Evolutionary conservation across 768 basidiomycete genomes (phyloP).

Genomic region (Rossbeevera mucosa): DNA sequence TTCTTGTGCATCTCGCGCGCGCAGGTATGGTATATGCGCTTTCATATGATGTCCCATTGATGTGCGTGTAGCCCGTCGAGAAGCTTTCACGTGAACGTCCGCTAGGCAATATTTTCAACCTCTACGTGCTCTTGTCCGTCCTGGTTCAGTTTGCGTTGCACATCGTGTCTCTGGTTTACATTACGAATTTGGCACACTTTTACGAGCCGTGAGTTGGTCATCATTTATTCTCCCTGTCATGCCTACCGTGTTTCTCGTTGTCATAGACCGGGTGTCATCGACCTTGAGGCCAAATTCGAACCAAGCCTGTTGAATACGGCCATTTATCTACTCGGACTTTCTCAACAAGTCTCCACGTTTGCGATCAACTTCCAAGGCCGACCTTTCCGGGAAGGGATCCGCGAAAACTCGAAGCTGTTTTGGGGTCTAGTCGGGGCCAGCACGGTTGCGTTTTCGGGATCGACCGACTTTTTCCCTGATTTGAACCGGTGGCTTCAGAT

Average conservation of each 20-base stretch:
- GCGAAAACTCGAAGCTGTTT: slow-evolving; percentile 90
- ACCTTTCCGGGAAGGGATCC: slow-evolving; percentile 96
- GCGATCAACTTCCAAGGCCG: slow-evolving; percentile 99
- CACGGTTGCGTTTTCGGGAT: slow-evolving; percentile 87
- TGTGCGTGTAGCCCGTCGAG: slow-evolving; percentile 85
- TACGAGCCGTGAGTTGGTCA: slow-evolving; percentile 65
- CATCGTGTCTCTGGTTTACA: slow-evolving; percentile 86
- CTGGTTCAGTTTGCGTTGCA: slow-evolving; percentile 92
- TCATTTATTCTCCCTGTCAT: not conserved
- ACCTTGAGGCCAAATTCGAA: slow-evolving; percentile 95
- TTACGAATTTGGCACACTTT: slow-evolving; percentile 77
- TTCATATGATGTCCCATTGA: not conserved
- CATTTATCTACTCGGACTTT: slow-evolving; percentile 91
- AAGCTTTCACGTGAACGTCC: slow-evolving; percentile 92
- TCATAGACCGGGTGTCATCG: slow-evolving; percentile 65
- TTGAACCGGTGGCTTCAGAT: slow-evolving; percentile 95
- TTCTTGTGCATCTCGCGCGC: slow-evolving; percentile 98
- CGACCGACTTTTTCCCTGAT: slow-evolving; percentile 94
- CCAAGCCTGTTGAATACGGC: slow-evolving; percentile 94
- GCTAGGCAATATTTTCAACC: slow-evolving; percentile 92
- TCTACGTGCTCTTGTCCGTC: slow-evolving; percentile 91
- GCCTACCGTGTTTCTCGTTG: not conserved
- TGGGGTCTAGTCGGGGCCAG: slow-evolving; percentile 89
- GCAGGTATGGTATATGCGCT: slow-evolving; percentile 55
- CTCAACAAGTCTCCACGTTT: slow-evolving; percentile 98